These are phyloP conservation scores for Dacryopinax spathularia DNA, from an alignment of 768 basidiomycete genomes.

Conservation along the genomic window DNA sequence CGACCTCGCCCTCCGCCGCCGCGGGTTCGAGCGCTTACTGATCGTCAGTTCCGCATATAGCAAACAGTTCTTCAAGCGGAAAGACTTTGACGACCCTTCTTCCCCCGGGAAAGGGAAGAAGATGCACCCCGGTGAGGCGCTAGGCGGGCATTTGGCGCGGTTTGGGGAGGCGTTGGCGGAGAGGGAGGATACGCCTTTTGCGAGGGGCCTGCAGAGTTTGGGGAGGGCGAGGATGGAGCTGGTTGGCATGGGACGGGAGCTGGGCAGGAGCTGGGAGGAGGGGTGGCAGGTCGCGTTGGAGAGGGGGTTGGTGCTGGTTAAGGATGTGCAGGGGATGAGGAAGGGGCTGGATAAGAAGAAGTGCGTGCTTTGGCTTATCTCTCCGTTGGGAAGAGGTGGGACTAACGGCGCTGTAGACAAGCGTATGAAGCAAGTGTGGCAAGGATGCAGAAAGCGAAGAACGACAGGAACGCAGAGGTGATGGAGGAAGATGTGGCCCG, in stretches of 20 bases:
- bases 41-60: not conserved
- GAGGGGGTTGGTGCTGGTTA: not conserved
- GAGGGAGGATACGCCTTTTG: not conserved
- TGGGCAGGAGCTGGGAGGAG: not conserved
- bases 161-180: not conserved
- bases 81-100: not conserved
- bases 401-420: not conserved
- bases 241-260: not conserved
- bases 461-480: constrained; percentile 31
- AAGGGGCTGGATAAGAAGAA: not conserved
- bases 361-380: not conserved
- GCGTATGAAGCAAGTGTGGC: not conserved
- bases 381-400: not conserved
- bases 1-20: not conserved
- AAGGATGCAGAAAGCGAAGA: constrained; percentile 16
- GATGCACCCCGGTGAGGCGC: not conserved
- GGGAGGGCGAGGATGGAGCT: not conserved
- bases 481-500: constrained; percentile 12
- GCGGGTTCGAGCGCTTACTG: not conserved
- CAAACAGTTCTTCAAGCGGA: not conserved
- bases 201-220: not conserved
- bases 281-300: not conserved
- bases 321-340: not conserved
- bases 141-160: not conserved
- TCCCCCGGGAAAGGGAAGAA: not conserved